Base-by-base conservation (phyloP, 2,329 filamentous ascomycete genomes). In the Fusarium scirpi region DNA sequence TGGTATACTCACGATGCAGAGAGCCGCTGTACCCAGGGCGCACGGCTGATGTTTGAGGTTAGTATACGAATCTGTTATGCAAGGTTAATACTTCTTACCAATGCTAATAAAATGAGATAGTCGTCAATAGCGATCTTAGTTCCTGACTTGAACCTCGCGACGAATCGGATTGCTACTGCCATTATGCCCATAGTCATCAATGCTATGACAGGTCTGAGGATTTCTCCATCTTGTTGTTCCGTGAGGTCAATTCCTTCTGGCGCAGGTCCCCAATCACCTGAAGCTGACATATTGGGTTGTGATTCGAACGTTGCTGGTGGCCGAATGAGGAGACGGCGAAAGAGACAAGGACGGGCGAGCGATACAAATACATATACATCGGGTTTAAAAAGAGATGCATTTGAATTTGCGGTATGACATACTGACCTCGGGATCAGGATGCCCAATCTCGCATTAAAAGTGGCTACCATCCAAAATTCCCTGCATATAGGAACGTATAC, bases 181-280 rank as follows among this genome's bases (percentile, higher is more conserved):
- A 51, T 6, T 51, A 58, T 58, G 3, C 55, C 45, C 8, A 58
- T 18, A 5, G 25, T 25, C 45, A 58, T 51, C n/a, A 58, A 43
- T 12, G 55, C 55, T 40, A 51, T 32, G 11, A 58, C 55, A 10
- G 55, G 32, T 25, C 55, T 49, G 3, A 58, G 45, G 4, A 58
- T 58, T 20, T 51, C 55, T 18, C 34, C 45, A n/a, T 49, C 46
- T 20, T 58, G 25, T 3, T 11, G n/a, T 27, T 58, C 45, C 10
- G 34, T 30, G 8, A 58, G 34, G 25, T 58, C 45, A 12, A 58
- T 25, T n/a, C 55, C 55, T 25, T 25, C 32, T 8, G 55, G 55
- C 8, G 45, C 45, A 2, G 55, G 45, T 18, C 55, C 55, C 55
- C 55, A 58, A 32, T 58, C 55, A 16, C 55, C 45, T 25, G 55